phyloP scores from a whole-genome alignment of 768 basidiomycete genomes.

The Cubamyces lactineus region DNA sequence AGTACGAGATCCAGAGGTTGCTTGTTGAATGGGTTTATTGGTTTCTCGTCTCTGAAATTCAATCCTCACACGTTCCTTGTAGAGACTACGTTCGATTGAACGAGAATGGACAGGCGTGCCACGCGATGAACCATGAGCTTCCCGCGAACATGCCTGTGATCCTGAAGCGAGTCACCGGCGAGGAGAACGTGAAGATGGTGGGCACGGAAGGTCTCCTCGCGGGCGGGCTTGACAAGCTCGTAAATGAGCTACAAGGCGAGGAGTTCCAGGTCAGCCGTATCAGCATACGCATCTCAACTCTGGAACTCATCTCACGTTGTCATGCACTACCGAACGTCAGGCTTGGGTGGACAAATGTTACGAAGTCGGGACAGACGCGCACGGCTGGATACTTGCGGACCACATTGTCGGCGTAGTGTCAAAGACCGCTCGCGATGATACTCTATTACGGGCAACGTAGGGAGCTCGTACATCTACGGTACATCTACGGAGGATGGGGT shows the following conservation, averaged over 20 bases:
- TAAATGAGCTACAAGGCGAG: conserved; percentile 23
- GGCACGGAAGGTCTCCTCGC: conserved; percentile 26
- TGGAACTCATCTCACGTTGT: background rate
- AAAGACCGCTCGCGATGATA: background rate
- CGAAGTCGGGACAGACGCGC: conserved; percentile 20
- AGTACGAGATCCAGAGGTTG: background rate
- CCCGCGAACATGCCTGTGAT: conserved; percentile 20
- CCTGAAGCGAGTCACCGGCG: conserved; percentile 12
- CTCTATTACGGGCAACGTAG: background rate
- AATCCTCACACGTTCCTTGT: background rate
- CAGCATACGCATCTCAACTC: too few relatives aligned
- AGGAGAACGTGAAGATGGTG: conserved; percentile 15
- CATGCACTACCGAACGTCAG: background rate
- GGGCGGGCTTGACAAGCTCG: conserved; percentile 20
- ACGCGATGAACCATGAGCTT: conserved; percentile 22
- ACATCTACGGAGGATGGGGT: too few relatives aligned
- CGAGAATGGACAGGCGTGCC: conserved; percentile 1
- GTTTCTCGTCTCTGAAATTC: too few relatives aligned
- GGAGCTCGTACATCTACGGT: background rate
- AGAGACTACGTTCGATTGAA: conserved; percentile 11
- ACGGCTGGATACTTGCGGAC: conserved; percentile 21
- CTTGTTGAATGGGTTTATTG: too few relatives aligned
- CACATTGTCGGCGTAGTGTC: conserved; percentile 22
- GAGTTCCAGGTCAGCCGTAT: conserved; percentile 16
- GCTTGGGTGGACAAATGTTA: conserved; percentile 23